Conservation (phyloP, 306 rosid species). For the Lupinus albus region DNA sequence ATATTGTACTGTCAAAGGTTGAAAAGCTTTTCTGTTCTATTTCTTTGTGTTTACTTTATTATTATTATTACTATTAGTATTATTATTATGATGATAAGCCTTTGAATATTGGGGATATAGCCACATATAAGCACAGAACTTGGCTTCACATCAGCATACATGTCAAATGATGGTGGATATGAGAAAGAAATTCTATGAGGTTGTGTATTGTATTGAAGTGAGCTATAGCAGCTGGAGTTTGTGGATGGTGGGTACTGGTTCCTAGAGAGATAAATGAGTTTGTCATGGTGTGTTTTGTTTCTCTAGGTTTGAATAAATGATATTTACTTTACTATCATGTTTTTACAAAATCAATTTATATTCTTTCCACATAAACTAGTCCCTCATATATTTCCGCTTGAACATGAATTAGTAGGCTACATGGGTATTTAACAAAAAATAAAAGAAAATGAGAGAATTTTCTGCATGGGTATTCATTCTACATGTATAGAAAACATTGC, state of each 20-base stretch:
- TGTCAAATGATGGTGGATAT: slow-evolving; percentile 31
- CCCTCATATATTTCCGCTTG: neutral
- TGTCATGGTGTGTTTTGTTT: slow-evolving; percentile 61
- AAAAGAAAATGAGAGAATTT: too few species aligned
- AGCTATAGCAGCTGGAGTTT: slow-evolving; percentile 27
- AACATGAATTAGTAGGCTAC: neutral
- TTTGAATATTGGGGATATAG: slow-evolving; percentile 43
- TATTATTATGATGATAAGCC: slow-evolving; percentile 32
- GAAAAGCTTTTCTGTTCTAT: slow-evolving; percentile 40
- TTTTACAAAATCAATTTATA: neutral
- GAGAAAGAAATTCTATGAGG: slow-evolving; percentile 19
- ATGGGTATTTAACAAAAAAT: neutral
- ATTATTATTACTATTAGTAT: neutral
- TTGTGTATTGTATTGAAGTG: slow-evolving; percentile 37
- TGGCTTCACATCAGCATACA: slow-evolving; percentile 45
- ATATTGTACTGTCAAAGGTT: slow-evolving; percentile 55
- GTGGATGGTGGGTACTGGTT: slow-evolving; percentile 20
- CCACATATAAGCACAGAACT: slow-evolving; percentile 40
- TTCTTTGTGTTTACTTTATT: slow-evolving; percentile 38
- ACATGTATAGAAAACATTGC: too few species aligned
- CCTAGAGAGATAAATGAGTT: slow-evolving; percentile 38
- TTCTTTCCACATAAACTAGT: neutral
- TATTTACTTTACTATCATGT: slow-evolving; percentile 24
- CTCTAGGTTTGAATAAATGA: slow-evolving; percentile 55
- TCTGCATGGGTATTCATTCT: too few species aligned